Evolutionary conservation across 768 basidiomycete species (phyloP).

Genomic region (Suillus variegatus): DNA sequence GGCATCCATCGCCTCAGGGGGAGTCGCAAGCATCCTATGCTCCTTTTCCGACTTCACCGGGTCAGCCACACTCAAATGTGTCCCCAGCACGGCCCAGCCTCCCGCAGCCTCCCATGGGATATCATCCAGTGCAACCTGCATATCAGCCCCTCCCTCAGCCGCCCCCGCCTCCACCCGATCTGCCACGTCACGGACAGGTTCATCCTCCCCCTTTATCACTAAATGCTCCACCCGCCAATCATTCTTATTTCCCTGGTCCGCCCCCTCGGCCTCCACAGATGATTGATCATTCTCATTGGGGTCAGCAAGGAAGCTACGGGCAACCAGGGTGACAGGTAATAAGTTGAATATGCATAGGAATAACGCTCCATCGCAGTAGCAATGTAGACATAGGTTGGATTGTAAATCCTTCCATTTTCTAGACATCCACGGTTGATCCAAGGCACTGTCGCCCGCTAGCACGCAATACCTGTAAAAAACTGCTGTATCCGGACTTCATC

Average conservation of each 20-base stretch:
- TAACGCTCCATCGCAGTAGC: conserved; percentile 11
- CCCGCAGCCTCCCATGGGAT: conserved; percentile 49
- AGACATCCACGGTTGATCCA: conserved; percentile 9
- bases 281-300: conserved; percentile 9
- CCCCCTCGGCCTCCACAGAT: conserved; percentile 42
- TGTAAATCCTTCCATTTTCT: conserved; percentile 11
- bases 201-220: conserved; percentile 21
- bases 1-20: conserved; percentile 25
- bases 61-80: conserved; percentile 24
- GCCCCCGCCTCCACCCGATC: conserved; percentile 31
- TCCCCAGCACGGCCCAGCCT: conserved; percentile 49
- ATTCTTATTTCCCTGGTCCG: conserved; percentile 39
- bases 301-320: conserved; percentile 29
- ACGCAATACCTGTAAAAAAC: conserved; percentile 14
- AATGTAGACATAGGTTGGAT: conserved; percentile 17
- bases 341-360: conserved; percentile 14
- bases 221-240: conserved; percentile 21
- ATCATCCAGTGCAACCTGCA: conserved; percentile 43
- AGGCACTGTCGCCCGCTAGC: not conserved
- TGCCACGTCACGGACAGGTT: conserved; percentile 29
- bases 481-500: conserved; percentile 20
- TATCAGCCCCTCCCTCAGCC: conserved; percentile 37
- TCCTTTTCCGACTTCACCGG: conserved; percentile 30
- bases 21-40: conserved; percentile 14
- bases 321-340: conserved; percentile 32